phyloP scores from a whole-genome alignment of 2,329 filamentous ascomycete genomes.

The Xylariaceae sp. region DNA sequence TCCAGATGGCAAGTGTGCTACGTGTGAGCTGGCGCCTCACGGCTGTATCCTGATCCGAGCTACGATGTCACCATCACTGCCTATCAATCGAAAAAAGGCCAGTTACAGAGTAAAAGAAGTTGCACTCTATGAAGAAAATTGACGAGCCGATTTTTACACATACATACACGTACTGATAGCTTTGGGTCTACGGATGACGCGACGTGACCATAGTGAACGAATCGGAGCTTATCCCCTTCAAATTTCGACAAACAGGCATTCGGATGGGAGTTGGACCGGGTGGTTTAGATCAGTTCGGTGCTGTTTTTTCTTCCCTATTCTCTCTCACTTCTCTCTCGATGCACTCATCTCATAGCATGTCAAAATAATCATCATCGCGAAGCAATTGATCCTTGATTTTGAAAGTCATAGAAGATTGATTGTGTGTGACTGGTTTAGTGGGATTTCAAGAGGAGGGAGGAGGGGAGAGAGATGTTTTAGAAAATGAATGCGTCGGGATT shows the following conservation, averaged over 20 bases:
- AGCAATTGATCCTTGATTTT: constrained; percentile 14
- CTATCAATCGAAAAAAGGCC: constrained; percentile 1
- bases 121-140: constrained; percentile 2
- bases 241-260: constrained; percentile 17
- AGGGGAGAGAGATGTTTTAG: not conserved
- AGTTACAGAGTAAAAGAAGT: not conserved
- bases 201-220: constrained; percentile 16
- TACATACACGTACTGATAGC: constrained; percentile 7
- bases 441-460: constrained; percentile 7
- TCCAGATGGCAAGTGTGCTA: constrained; percentile 3
- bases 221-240: constrained; percentile 14
- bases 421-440: constrained; percentile 8
- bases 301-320: constrained; percentile 8
- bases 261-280: constrained; percentile 17
- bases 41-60: constrained; percentile 1
- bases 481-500: too few species aligned
- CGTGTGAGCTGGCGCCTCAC: not conserved
- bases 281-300: constrained; percentile 16
- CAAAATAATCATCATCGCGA: constrained; percentile 13
- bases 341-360: constrained; percentile 21
- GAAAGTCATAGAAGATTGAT: constrained; percentile 7
- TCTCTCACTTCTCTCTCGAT: constrained; percentile 13
- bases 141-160: not conserved
- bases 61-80: not conserved
- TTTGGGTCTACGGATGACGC: constrained; percentile 12